These are phyloP conservation scores for Mortierella sp. DNA, from an alignment of 371 early-diverging fungal genomes.

Conservation along the genomic window DNA sequence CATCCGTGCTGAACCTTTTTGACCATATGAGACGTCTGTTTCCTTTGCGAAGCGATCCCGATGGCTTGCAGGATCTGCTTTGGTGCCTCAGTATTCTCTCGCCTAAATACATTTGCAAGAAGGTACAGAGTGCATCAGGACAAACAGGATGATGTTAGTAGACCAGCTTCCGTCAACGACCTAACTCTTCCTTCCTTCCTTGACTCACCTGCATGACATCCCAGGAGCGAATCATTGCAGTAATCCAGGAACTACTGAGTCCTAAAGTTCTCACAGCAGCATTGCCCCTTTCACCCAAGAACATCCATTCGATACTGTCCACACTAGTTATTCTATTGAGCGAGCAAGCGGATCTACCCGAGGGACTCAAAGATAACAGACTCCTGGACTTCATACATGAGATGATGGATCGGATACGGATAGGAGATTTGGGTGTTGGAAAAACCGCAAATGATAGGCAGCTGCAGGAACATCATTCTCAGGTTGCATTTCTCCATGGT, in stretches of 20 bases:
- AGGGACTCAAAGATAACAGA: conserved; percentile 17
- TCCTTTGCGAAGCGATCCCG: conserved; percentile 35
- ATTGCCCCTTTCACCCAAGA: conserved; percentile 27
- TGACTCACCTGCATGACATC: neutral
- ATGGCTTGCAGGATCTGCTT: conserved; percentile 34
- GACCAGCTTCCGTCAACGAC: no score
- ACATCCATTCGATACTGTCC: conserved; percentile 29
- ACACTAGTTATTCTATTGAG: conserved; percentile 13
- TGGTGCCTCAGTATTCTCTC: conserved; percentile 48
- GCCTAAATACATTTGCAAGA: conserved; percentile 33
- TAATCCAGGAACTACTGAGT: conserved; percentile 11
- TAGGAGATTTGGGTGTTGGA: conserved; percentile 42
- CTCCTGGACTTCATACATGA: conserved; percentile 2
- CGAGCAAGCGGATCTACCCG: conserved; percentile 20
- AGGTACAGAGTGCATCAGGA: conserved; percentile 7
- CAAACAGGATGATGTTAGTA: no score
- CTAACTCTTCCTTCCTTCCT: no score
- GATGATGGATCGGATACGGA: conserved; percentile 28
- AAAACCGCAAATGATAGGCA: neutral
- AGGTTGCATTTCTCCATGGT: conserved; percentile 26
- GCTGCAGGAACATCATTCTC: conserved; percentile 15
- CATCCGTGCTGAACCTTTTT: conserved; percentile 25
- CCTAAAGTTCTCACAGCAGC: conserved; percentile 16
- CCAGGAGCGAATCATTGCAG: conserved; percentile 29
- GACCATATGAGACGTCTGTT: conserved; percentile 39